Percentiles rank a stretch among this genome's conserved stretches.
Evolutionary conservation across 139 green algal genomes (phyloP).

Genomic region (Desmodesmus armatus): DNA sequence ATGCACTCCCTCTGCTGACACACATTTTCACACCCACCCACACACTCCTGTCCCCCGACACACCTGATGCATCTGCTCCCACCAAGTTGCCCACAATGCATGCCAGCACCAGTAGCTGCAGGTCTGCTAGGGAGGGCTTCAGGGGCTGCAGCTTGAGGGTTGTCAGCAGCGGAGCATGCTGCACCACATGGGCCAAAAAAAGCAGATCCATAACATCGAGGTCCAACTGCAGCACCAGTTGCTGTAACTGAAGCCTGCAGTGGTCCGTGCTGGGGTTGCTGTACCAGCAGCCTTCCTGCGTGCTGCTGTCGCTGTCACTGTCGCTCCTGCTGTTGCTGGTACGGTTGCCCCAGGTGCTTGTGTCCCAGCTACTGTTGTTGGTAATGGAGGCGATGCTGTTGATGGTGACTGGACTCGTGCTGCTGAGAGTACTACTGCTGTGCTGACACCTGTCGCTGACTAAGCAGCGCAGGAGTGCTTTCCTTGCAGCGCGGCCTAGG

Average conservation of each 20-base stretch:
- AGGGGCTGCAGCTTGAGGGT: constrained; percentile 31
- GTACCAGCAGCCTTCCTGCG: not conserved
- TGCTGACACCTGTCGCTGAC: too few relatives aligned
- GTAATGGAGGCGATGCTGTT: too few relatives aligned
- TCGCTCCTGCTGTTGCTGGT: too few relatives aligned
- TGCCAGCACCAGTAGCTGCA: constrained; percentile 39
- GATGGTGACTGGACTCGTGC: too few relatives aligned
- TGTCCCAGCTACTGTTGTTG: too few relatives aligned
- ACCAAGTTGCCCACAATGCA: constrained; percentile 29
- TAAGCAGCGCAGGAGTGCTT: not conserved
- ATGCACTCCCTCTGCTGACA: too few relatives aligned
- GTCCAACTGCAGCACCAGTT: constrained; percentile 20
- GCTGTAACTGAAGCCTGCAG: not conserved
- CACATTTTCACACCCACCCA: too few relatives aligned
- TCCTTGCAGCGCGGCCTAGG: not conserved
- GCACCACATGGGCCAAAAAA: not conserved
- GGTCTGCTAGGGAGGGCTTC: constrained; percentile 11
- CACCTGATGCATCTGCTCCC: constrained; percentile 1
- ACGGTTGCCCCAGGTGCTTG: too few relatives aligned
- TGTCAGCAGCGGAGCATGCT: constrained; percentile 4
- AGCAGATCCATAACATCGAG: not conserved
- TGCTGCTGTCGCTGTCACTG: not conserved
- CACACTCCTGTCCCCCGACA: not conserved
- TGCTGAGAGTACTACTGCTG: too few relatives aligned
- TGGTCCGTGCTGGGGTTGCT: not conserved